Percentiles rank a stretch among this genome's conserved stretches.
phyloP scores from a whole-genome alignment of 2,329 filamentous ascomycete species.

The Cladosporium sp. region DNA sequence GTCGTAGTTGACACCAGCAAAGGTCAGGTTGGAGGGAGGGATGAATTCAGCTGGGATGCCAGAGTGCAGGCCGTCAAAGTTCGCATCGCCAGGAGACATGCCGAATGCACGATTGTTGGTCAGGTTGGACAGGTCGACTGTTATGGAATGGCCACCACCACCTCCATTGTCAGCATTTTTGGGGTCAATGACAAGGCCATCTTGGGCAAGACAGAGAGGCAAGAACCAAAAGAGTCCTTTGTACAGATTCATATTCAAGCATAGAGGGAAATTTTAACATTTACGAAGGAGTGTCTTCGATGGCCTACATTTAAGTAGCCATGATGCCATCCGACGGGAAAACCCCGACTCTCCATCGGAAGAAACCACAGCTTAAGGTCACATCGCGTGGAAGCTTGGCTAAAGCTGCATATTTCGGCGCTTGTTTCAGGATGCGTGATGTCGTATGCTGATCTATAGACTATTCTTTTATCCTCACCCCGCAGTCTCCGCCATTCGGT shows the following conservation, averaged over 20 bases:
- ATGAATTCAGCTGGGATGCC: constrained; percentile 42
- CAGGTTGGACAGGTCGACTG: constrained; percentile 30
- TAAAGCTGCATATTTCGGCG: neutral
- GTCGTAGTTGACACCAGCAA: constrained; percentile 40
- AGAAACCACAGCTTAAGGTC: neutral
- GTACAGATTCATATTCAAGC: neutral
- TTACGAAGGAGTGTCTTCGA: neutral
- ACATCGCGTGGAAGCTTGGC: constrained; percentile 18
- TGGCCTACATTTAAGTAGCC: neutral
- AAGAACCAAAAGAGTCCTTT: neutral
- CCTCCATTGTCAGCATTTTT: constrained; percentile 29
- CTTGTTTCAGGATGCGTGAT: neutral
- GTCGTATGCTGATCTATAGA: neutral
- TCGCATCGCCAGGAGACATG: constrained; percentile 37
- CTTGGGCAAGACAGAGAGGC: constrained; percentile 23
- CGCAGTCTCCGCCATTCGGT: neutral
- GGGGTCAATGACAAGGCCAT: constrained; percentile 33
- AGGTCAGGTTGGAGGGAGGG: constrained; percentile 38
- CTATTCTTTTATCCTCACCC: neutral
- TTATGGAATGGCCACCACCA: constrained; percentile 25
- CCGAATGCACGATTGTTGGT: constrained; percentile 42
- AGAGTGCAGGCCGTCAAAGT: constrained; percentile 39
- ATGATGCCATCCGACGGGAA: neutral
- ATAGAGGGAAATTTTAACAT: neutral
- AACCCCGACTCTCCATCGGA: neutral